Evolutionary conservation across 2,329 filamentous ascomycete genomes (phyloP), one percentile per base, ranked within the genome.

Genomic region (Ceratocystis smalleyi): DNA sequence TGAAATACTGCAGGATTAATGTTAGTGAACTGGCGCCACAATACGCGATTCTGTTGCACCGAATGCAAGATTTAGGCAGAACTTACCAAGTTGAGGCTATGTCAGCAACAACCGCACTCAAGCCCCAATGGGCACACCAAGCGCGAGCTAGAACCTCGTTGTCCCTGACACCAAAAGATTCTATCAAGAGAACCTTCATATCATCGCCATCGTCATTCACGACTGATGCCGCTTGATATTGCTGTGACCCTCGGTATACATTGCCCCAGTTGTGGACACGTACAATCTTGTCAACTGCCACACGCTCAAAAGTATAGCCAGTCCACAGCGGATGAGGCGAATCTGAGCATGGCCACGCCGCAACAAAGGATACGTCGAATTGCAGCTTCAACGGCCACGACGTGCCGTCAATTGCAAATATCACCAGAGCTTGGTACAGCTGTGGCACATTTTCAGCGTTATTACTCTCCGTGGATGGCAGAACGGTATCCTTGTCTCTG

Each of bases 91-190:
- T 89, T 74, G 79, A 82, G 66, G 80, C 76, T 62, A 88, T 72
- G 72, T 89, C 85, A 7, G 86, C 86, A 65, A 89, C 81, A 19
- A 91, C 75, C 0, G 87, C 87, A 70, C 81, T 84, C 69, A 89
- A 74, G 1, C 87, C 87, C 81, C 86, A 88, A 69, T 89, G 85
- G 64, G 85, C 81, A 71, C 87, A 90, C 87, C 87, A 91, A 5
- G 87, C 86, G 67, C 87, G 77, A 0, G 85, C 87, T 69, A 91
- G 79, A 3, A 89, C 87, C 73, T 90, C 87, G 68, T 90, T 89
- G 72, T 90, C 87, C 60, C 77, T 77, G 24, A 87, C 85, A 0
- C 87, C 87, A 71, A 88, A 84, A 0, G 86, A 85, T 74, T 90
- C 85, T 15, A 90, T 79, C 3, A 86, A 84, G 7, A 91, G 76